Evolutionary conservation across 257 asterid species (phyloP).

Genomic region (Anisodus acutangulus): DNA sequence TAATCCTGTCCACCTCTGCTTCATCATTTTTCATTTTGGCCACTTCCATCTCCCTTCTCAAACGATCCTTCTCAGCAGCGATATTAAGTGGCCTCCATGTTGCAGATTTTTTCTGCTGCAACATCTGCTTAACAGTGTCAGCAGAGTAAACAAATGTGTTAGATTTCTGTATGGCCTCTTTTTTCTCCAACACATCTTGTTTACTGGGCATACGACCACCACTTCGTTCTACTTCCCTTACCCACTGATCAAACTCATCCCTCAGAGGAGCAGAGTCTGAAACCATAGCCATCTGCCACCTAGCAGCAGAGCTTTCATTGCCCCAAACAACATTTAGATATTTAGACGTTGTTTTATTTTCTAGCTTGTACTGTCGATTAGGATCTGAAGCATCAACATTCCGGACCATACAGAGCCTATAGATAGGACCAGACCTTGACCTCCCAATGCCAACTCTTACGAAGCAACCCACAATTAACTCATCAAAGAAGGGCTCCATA

Average conservation of each 20-base stretch:
- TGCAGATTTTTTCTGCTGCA: constrained; percentile 96
- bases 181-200: constrained; percentile 83
- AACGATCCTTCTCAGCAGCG: constrained; percentile 95
- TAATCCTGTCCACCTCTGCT: constrained; percentile 73
- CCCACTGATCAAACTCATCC: constrained; percentile 95
- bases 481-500: constrained; percentile 98
- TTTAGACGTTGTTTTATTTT: constrained; percentile 86
- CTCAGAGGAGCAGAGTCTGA: constrained; percentile 80
- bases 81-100: constrained; percentile 85
- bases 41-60: constrained; percentile 83
- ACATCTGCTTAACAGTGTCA: constrained; percentile 94
- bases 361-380: constrained; percentile 78
- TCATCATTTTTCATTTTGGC: constrained; percentile 76
- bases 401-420: constrained; percentile 83
- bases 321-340: constrained; percentile 94
- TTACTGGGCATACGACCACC: constrained; percentile 85
- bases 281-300: constrained; percentile 99
- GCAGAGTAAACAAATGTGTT: constrained; percentile 86
- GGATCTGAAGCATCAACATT: constrained; percentile 84
- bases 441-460: constrained; percentile 95
- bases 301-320: constrained; percentile 86
- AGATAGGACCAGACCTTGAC: constrained; percentile 78
- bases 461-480: constrained; percentile 89
- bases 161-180: constrained; percentile 80
- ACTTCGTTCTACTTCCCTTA: constrained; percentile 81